Evolutionary conservation across 805 yeast species (phyloP).

Genomic region (Kuraishia floccosa): DNA sequence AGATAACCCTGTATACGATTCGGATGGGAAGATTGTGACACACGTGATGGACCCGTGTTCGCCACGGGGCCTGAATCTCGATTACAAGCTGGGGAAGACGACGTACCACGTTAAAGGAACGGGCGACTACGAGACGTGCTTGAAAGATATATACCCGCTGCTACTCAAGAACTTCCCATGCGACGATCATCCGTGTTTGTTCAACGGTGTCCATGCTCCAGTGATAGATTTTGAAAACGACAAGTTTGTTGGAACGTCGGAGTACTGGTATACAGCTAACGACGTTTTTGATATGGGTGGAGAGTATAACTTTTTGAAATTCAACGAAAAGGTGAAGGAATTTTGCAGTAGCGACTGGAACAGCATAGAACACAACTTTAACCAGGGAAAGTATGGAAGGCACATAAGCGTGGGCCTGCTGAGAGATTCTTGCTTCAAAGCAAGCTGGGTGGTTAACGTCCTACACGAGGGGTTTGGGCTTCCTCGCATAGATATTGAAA

Average conservation of each 20-base stretch:
- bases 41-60: constrained; percentile 68
- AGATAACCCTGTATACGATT: constrained; percentile 29
- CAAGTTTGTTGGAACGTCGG: constrained; percentile 87
- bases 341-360: constrained; percentile 77
- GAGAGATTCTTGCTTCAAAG: constrained; percentile 81
- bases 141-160: constrained; percentile 63
- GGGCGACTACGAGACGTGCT: constrained; percentile 71
- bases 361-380: constrained; percentile 30
- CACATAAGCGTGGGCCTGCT: constrained; percentile 45
- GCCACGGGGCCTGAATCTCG: constrained; percentile 47
- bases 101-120: constrained; percentile 52
- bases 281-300: constrained; percentile 88
- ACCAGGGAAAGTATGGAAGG: constrained; percentile 45
- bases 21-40: constrained; percentile 32
- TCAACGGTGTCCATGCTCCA: constrained; percentile 94
- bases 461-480: constrained; percentile 88
- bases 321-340: constrained; percentile 51
- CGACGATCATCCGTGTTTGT: constrained; percentile 78
- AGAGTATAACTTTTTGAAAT: constrained; percentile 64
- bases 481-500: constrained; percentile 58
- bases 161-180: constrained; percentile 75
- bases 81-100: constrained; percentile 34
- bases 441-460: constrained; percentile 85
- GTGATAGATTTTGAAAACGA: constrained; percentile 67
- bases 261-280: constrained; percentile 95